Base-by-base conservation (phyloP, 345 rosid genomes). In the Erucastrum elatum region DNA sequence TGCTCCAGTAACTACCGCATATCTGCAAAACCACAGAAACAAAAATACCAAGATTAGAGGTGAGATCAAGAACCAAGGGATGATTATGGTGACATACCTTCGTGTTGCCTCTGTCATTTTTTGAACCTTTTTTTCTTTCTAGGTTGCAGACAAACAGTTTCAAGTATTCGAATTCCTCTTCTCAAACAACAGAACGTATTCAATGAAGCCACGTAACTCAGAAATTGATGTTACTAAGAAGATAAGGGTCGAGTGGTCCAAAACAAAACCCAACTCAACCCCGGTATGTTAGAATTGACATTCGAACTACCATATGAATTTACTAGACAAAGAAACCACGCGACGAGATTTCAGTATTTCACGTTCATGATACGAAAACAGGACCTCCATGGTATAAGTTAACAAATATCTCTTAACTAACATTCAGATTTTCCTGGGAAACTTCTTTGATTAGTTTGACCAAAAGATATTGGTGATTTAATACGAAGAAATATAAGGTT, bases 1-100 rank as follows among this genome's bases (percentile, higher is more conserved):
- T 65, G 75, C 83, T 27, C 88, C 89, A 35, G 86, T 84, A 27
- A 83, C 86, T 9, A 87, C 76, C 33, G 85, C 86, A 62, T 21
- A 80, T 62, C 82, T 80, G n/a, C 35, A 61, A 44, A 55, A 64
- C 27, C 25, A 7, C 8, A 49, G 56, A n/a, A n/a, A n/a, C 56
- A 30, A 44, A 17, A 51, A 3, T 27, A 34, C n/a, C 34, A 33
- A 26, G 11, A 46, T 63, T 35, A 61, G 13, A 9, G 12, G 6
- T 8, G 7, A 66, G 31, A 72, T 31, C 64, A 79, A 66, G 29
- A 79, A 74, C 17, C 26, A n/a, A 44, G 41, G 0, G 44, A 60
- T 66, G 56, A 68, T 67, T 44, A 33, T 2, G 9, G 46, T 60
- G 58, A 25, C 30, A 21, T 66, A 35, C 75, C 66, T 79, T 68